phyloP scores from a whole-genome alignment of 2,329 filamentous ascomycete genomes.

The Zymoseptoria pseudotritici region DNA sequence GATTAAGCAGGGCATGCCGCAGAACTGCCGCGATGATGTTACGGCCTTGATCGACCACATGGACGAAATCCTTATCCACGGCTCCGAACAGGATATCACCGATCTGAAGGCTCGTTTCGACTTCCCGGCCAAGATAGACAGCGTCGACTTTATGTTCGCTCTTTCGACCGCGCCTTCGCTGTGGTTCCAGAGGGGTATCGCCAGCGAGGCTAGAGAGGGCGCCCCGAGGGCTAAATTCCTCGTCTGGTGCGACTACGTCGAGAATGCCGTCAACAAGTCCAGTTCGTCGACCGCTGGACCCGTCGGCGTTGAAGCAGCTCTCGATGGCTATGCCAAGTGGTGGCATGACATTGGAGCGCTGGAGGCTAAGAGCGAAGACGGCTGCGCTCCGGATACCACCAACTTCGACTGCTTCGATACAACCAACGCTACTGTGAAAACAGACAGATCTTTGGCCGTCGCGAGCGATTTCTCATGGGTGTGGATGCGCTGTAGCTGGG shows the following conservation, averaged over 20 bases:
- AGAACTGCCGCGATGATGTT: slow-evolving; percentile 51
- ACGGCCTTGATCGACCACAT: slow-evolving; percentile 48
- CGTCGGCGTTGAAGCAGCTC: slow-evolving; percentile 46
- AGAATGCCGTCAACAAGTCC: slow-evolving; percentile 20
- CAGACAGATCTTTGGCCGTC: slow-evolving; percentile 43
- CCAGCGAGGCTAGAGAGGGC: slow-evolving; percentile 43
- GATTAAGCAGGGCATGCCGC: slow-evolving; percentile 50
- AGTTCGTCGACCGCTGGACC: slow-evolving; percentile 19
- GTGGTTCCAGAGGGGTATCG: slow-evolving; percentile 51
- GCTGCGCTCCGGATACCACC: slow-evolving; percentile 40
- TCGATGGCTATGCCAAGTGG: slow-evolving; percentile 51
- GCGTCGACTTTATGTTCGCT: slow-evolving; percentile 47
- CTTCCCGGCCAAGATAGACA: slow-evolving; percentile 42
- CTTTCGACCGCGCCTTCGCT: slow-evolving; percentile 50
- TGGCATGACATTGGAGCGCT: slow-evolving; percentile 41
- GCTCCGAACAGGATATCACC: slow-evolving; percentile 27
- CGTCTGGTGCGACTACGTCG: slow-evolving; percentile 37
- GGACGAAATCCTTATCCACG: slow-evolving; percentile 25
- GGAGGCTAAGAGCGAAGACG: slow-evolving; percentile 41
- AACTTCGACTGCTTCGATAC: slow-evolving; percentile 48
- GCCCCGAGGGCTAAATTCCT: slow-evolving; percentile 40
- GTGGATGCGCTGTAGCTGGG: slow-evolving; percentile 58
- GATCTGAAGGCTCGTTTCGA: slow-evolving; percentile 47
- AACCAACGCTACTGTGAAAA: slow-evolving; percentile 46
- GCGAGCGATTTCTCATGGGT: slow-evolving; percentile 46